These are phyloP conservation scores for Lolium rigidum DNA, from an alignment of 176 grass and related monocot species.

Conservation along the genomic window DNA sequence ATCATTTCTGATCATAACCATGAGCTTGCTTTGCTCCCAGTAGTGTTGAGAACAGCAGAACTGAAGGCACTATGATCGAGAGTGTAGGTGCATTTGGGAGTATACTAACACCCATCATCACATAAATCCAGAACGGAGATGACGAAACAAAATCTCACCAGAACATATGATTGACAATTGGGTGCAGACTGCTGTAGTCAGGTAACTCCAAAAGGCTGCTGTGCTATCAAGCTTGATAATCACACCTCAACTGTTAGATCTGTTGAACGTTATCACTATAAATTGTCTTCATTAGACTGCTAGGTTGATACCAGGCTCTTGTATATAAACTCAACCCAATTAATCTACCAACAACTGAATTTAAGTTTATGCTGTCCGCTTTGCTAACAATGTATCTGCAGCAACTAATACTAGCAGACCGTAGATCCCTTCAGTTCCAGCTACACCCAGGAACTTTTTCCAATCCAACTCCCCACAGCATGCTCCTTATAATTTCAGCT, in stretches of 20 bases:
- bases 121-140: neutral
- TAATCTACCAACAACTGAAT: slow-evolving; percentile 44
- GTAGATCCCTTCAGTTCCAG: slow-evolving; percentile 60
- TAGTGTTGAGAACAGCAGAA: slow-evolving; percentile 55
- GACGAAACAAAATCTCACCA: neutral
- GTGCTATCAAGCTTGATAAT: slow-evolving; percentile 39
- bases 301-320: slow-evolving; percentile 33
- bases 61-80: slow-evolving; percentile 59
- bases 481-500: slow-evolving; percentile 60
- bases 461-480: slow-evolving; percentile 60
- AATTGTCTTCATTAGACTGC: slow-evolving; percentile 40
- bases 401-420: slow-evolving; percentile 42
- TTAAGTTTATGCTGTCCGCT: slow-evolving; percentile 9
- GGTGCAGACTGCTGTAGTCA: neutral
- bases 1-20: slow-evolving; percentile 65
- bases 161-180: neutral
- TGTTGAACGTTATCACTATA: slow-evolving; percentile 16
- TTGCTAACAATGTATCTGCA: slow-evolving; percentile 36
- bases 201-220: slow-evolving; percentile 32
- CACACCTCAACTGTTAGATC: slow-evolving; percentile 47
- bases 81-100: slow-evolving; percentile 63
- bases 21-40: slow-evolving; percentile 67
- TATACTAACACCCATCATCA: slow-evolving; percentile 60
- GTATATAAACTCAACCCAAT: slow-evolving; percentile 44
- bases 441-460: slow-evolving; percentile 67